Evolutionary conservation across 768 basidiomycete genomes (phyloP), one percentile per base, ranked within the genome.

Genomic region (Hydnomerulius pinastri): DNA sequence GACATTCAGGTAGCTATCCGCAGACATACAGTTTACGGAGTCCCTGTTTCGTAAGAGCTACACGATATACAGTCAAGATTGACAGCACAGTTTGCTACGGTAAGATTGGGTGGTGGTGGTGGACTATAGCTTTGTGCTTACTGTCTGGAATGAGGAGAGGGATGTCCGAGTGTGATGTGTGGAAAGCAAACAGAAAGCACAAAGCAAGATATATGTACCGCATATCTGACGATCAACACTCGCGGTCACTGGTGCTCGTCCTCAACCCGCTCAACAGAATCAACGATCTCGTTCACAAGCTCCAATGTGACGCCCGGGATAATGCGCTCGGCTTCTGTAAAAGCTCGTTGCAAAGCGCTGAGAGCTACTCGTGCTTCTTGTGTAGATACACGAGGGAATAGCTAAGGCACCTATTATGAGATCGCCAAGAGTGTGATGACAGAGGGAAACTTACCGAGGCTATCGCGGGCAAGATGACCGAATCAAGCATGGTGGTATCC

Each of bases 261-360:
- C 55, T 91, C 90, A 32, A 93, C 90, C 56, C 87, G 90, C 65
- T 94, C 91, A 15, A 94, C 91, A 12, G 90, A 92, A 66, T 94
- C 91, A 20, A 93, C 90, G 56, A 94, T 92, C 71, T 97, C 95
- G 63, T 92, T 90, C 46, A 97, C 90, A 42, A 98, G 77, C 53
- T 96, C 96, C 71, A 90, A 74, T 20, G 93, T 90, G 25, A 99
- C 86, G 4, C 97, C 97, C 7, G 97, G 97, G 58, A 98, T 97
- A 48, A 92, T 87, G 52, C 90, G 79, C 72, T 99, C 97, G 11
- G 95, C 95, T 24, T 97, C 92, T 23, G 91, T 90, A 63, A 98
- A 95, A 3, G 97, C 95, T 25, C 90, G 80, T 58, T 97, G 90
- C 10, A 98, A 76, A 43, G 89, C 80, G 51, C 86, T 88, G 44